These are phyloP conservation scores for Aspergillus sp. DNA, from an alignment of 2,329 filamentous ascomycete species.

Conservation along the genomic window DNA sequence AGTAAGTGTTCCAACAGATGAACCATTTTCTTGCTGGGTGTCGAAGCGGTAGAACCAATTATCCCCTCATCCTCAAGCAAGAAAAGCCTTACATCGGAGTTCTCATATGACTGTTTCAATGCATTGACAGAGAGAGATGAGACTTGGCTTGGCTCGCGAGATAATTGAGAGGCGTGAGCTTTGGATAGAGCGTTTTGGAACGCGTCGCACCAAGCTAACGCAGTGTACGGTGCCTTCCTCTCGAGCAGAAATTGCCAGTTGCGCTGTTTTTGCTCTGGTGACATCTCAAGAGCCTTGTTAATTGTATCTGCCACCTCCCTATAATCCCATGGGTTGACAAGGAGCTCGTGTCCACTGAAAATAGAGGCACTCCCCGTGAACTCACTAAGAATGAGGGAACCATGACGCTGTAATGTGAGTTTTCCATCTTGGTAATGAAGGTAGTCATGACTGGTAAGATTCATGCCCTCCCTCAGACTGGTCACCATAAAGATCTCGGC, in stretches of 20 bases:
- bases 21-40: conserved; percentile 69
- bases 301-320: conserved; percentile 80
- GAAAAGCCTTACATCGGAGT: conserved; percentile 66
- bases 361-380: conserved; percentile 88
- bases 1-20: conserved; percentile 74
- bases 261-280: conserved; percentile 62
- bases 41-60: conserved; percentile 70
- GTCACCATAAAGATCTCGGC: conserved; percentile 91
- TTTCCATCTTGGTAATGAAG: conserved; percentile 85
- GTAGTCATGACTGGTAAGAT: conserved; percentile 88
- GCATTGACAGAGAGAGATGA: conserved; percentile 67
- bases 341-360: conserved; percentile 71
- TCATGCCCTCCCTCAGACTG: conserved; percentile 93
- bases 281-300: conserved; percentile 76
- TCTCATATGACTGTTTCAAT: conserved; percentile 61
- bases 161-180: conserved; percentile 73
- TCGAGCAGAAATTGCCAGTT: conserved; percentile 71
- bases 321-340: conserved; percentile 94
- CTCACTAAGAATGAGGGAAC: conserved; percentile 85
- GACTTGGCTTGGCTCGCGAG: conserved; percentile 73
- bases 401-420: conserved; percentile 67
- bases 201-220: conserved; percentile 72
- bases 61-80: conserved; percentile 90
- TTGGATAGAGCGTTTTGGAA: conserved; percentile 65
- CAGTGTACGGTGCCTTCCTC: conserved; percentile 72